Percentiles rank a stretch among this genome's conserved stretches.
These are phyloP conservation scores for Stylosanthes scabra DNA, from an alignment of 331 rosid genomes.

Conservation along the genomic window DNA sequence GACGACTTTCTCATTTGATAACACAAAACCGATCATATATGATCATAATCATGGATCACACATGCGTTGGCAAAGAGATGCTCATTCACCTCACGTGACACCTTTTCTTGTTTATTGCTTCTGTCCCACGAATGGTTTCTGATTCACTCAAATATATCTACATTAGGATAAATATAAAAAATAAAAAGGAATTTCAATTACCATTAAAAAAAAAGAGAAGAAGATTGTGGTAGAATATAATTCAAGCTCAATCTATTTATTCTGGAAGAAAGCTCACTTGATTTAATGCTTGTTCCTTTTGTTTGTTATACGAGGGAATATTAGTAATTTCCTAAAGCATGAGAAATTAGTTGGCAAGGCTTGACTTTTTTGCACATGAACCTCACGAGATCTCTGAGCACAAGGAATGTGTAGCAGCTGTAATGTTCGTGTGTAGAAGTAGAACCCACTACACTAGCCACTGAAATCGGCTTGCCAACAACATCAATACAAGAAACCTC, in stretches of 20 bases:
- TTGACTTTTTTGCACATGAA: constrained; percentile 51
- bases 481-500: background rate
- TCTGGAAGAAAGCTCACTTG: constrained; percentile 39
- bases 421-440: constrained; percentile 19
- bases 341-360: constrained; percentile 40
- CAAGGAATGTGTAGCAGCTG: constrained; percentile 41
- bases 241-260: constrained; percentile 36
- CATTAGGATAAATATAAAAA: too few species aligned
- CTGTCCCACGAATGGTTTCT: constrained; percentile 58
- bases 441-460: constrained; percentile 34
- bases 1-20: constrained; percentile 29
- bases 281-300: constrained; percentile 15
- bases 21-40: constrained; percentile 15
- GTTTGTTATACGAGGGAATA: constrained; percentile 3
- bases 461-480: constrained; percentile 16
- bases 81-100: constrained; percentile 45
- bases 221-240: background rate
- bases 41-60: constrained; percentile 34
- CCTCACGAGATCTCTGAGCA: constrained; percentile 43
- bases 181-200: background rate
- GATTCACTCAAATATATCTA: constrained; percentile 13
- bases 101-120: constrained; percentile 41
- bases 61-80: constrained; percentile 35
- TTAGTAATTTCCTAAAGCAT: constrained; percentile 6
- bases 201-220: background rate